Base-by-base conservation (phyloP, 176 grass and related monocot genomes). In the Oryza punctata region DNA sequence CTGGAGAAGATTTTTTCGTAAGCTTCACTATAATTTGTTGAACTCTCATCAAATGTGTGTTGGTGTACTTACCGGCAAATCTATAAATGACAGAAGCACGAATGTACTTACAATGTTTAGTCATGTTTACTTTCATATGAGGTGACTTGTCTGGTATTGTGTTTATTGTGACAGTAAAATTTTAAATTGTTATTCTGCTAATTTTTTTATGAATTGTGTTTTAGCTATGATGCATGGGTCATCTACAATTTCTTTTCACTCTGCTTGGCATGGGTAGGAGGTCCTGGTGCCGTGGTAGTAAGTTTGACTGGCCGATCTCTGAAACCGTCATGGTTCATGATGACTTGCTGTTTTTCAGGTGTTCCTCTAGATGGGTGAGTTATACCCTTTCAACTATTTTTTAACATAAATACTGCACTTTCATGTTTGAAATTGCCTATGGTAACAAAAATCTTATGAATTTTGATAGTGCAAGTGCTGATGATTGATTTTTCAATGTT, bases 241-340 rank as follows among this genome's bases (percentile, higher is more conserved):
- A 94, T 97, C 72, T 97, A 91, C 77, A 97, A 94, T 84, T 97
- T 97, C 84, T 87, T 97, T 77, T 97, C 91, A 63, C 83, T 97
- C 71, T 97, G 94, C 86, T 79, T 97, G 80, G 94, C 94, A 45
- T 97, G 94, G 92, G 94, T 97, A 28, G 94, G 94, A 79, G 91
- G 94, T 35, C 92, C 91, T 75, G 94, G 90, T 82, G 88, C 77
- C 7, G 94, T 97, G 68, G 92, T 97, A 61, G 87, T 88, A 80
- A 93, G 65, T 82, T 80, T 97, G 78, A 97, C 61, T 68, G 94
- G 94, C 12, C 91, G 80, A 85, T 76, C 74, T 81, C 78, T 97
- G 52, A 87, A 97, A 86, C 87, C 94, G 14, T 93, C 94, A 65
- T 97, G 86, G 84, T 91, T 87, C 47, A 57, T 91, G 77, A 93